Evolutionary conservation across 192 early-diverging fungal species (phyloP).

Genomic region (Diversispora eburnea): DNA sequence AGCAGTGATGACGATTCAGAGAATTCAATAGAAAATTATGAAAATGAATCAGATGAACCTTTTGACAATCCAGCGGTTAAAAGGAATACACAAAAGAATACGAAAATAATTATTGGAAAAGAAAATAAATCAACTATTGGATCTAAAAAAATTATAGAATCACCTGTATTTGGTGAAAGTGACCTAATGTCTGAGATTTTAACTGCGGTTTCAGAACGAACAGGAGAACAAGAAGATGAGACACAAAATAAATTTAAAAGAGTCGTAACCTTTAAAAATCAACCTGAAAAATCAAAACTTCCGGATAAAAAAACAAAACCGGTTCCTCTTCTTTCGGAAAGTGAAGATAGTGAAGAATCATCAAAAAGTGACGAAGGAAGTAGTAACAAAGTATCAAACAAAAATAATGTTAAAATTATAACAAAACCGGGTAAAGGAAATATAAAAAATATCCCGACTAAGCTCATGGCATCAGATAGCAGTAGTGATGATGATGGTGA

Average conservation of each 20-base stretch:
- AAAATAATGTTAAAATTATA: not conserved
- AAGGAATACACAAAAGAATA: conserved; percentile 24
- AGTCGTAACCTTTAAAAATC: conserved; percentile 24
- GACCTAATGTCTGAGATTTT: conserved; percentile 26
- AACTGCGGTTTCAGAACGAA: conserved; percentile 12
- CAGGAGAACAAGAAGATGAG: not conserved
- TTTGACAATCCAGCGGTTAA: conserved; percentile 5
- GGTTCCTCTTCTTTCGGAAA: conserved; percentile 24
- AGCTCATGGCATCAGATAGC: conserved; percentile 19
- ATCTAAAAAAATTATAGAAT: not conserved
- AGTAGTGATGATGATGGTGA: conserved; percentile 9
- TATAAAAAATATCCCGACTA: not conserved
- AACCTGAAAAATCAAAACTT: not conserved
- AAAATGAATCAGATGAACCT: not conserved
- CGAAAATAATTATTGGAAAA: not conserved
- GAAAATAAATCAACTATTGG: not conserved
- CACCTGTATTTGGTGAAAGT: not conserved
- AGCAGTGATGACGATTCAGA: conserved; percentile 16
- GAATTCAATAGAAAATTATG: conserved; percentile 3
- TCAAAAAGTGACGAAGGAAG: conserved; percentile 1
- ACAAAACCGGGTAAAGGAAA: not conserved
- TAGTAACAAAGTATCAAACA: not conserved
- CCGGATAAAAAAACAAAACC: not conserved
- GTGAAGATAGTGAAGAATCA: conserved; percentile 9
- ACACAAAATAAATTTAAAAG: conserved; percentile 24